Evolutionary conservation across 495 filamentous ascomycete genomes (phyloP).

Genomic region (Annulohypoxylon nitens): DNA sequence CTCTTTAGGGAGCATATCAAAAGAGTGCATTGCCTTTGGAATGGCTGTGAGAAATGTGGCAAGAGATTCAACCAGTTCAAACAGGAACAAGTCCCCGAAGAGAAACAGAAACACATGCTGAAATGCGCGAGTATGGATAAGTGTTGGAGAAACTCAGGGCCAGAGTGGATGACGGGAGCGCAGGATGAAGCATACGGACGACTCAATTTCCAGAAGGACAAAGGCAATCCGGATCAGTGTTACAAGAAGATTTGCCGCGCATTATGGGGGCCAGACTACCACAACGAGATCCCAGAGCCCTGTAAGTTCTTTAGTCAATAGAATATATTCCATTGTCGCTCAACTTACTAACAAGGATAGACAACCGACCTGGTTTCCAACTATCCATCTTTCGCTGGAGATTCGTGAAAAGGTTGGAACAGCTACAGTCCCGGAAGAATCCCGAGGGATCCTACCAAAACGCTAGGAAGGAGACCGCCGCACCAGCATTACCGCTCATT

Average conservation of each 20-base stretch:
- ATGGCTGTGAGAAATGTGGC: constrained; percentile 34
- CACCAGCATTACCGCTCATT: neutral
- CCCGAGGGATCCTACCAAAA: neutral
- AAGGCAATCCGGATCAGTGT: constrained; percentile 15
- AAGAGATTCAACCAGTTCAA: constrained; percentile 31
- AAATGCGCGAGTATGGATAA: constrained; percentile 3
- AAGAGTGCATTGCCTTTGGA: constrained; percentile 37
- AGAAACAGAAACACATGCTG: constrained; percentile 30
- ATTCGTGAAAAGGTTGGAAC: constrained; percentile 1
- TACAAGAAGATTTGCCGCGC: constrained; percentile 38
- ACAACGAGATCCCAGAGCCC: constrained; percentile 23
- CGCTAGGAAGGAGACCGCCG: neutral
- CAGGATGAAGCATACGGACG: constrained; percentile 31
- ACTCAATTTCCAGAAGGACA: constrained; percentile 41
- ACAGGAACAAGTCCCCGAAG: constrained; percentile 18
- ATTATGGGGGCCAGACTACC: constrained; percentile 24
- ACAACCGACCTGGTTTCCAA: constrained; percentile 31
- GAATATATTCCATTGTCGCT: neutral
- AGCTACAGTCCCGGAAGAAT: neutral
- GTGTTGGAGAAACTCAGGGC: constrained; percentile 10
- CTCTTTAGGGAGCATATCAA: constrained; percentile 35
- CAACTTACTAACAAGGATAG: constrained; percentile 16
- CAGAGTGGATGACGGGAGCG: constrained; percentile 36
- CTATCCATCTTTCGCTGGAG: constrained; percentile 21
- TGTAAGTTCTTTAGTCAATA: constrained; percentile 16